phyloP scores from a whole-genome alignment of 192 early-diverging fungal species.

The Entomortierella beljakovae region DNA sequence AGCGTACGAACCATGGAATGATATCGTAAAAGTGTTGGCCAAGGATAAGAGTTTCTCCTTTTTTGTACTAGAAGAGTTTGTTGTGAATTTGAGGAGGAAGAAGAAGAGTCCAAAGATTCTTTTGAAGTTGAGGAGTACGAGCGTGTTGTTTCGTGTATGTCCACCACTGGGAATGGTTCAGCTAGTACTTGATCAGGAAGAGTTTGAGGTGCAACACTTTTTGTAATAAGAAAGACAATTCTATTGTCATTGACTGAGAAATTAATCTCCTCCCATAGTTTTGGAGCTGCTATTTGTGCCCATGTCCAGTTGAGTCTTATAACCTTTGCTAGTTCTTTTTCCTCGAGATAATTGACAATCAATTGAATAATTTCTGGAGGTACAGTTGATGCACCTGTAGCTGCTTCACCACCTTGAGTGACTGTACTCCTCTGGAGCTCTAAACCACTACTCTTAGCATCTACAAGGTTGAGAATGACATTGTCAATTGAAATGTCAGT shows the following conservation, averaged over 20 bases:
- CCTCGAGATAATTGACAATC: slow-evolving; percentile 47
- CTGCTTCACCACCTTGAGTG: background rate
- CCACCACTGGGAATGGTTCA: background rate
- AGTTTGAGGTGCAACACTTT: slow-evolving; percentile 15
- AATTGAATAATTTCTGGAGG: slow-evolving; percentile 51
- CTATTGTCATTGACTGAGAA: slow-evolving; percentile 21
- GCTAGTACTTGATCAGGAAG: background rate
- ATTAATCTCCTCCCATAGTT: slow-evolving; percentile 32
- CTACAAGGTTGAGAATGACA: background rate
- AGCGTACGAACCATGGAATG: slow-evolving; percentile 42
- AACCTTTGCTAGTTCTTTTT: slow-evolving; percentile 29
- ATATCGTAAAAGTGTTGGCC: slow-evolving; percentile 47
- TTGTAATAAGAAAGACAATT: slow-evolving; percentile 49
- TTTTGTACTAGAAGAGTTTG: background rate
- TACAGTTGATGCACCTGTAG: slow-evolving; percentile 2
- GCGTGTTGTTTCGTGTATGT: background rate
- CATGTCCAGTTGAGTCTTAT: slow-evolving; percentile 48
- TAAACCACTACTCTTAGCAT: background rate
- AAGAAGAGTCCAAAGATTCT: background rate
- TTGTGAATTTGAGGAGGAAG: background rate
- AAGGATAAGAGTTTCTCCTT: slow-evolving; percentile 46
- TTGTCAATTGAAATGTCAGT: slow-evolving; percentile 2
- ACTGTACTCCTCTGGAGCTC: slow-evolving; percentile 5
- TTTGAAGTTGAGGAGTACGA: background rate
- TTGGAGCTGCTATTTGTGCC: slow-evolving; percentile 28